Evolutionary conservation across 225 moss, liverwort and hornwort genomes (phyloP).

Genomic region (Lunularia cruciata): DNA sequence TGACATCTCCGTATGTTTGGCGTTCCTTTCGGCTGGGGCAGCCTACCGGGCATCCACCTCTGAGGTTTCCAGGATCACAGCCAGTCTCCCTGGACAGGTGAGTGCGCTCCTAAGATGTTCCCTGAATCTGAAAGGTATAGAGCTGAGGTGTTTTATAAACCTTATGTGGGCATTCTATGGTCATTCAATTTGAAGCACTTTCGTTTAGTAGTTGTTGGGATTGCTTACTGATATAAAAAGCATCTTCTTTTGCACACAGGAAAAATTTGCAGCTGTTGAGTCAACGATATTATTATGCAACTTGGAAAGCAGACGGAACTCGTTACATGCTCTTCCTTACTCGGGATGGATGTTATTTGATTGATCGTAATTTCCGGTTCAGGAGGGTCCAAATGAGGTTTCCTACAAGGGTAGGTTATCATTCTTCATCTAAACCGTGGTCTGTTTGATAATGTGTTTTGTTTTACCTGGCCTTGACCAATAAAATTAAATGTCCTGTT

Average conservation of each 20-base stretch:
- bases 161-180: too few species aligned
- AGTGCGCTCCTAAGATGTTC: too few species aligned
- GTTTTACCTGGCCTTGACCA: conserved; percentile 4
- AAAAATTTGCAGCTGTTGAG: conserved; percentile 84
- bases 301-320: conserved; percentile 99
- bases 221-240: too few species aligned
- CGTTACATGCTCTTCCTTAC: conserved; percentile 93
- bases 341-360: conserved; percentile 83
- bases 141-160: too few species aligned
- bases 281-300: conserved; percentile 89
- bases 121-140: too few species aligned
- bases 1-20: conserved; percentile 69
- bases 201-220: too few species aligned
- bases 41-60: conserved; percentile 35
- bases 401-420: conserved; percentile 59
- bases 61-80: conserved; percentile 90
- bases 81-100: conserved; percentile 97
- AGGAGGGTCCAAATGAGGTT: conserved; percentile 91
- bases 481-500: too few species aligned
- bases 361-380: conserved; percentile 92
- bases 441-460: conserved; percentile 10
- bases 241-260: conserved; percentile 40
- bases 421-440: conserved; percentile 5
- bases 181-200: too few species aligned
- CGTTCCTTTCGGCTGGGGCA: conserved; percentile 57